These are phyloP conservation scores for Phytophthora pinifolia DNA, from an alignment of 352 stramenopile species.

Conservation along the genomic window DNA sequence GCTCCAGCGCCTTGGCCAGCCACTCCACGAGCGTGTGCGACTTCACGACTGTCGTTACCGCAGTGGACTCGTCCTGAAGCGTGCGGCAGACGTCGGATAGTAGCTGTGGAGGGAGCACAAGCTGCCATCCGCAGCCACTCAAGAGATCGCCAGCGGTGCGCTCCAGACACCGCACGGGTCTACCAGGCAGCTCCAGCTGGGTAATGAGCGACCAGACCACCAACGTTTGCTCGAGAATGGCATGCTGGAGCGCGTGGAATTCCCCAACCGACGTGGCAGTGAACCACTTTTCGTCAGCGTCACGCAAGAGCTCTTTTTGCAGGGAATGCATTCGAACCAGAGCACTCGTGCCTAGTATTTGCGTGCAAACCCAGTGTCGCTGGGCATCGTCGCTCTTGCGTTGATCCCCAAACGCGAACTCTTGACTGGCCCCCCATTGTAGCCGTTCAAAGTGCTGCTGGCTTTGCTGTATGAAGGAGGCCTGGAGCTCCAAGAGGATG, in stretches of 20 bases:
- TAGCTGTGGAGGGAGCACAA: constrained; percentile 32
- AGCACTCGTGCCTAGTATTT: constrained; percentile 22
- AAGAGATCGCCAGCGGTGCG: constrained; percentile 29
- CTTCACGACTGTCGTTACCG: neutral
- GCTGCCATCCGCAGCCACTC: constrained; percentile 32
- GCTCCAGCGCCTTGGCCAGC: constrained; percentile 22
- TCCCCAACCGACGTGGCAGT: constrained; percentile 29
- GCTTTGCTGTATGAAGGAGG: constrained; percentile 34
- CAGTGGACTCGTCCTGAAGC: constrained; percentile 12
- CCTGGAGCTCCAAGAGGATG: constrained; percentile 48
- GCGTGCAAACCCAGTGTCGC: constrained; percentile 20
- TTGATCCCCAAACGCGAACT: constrained; percentile 9
- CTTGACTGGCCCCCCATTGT: constrained; percentile 12
- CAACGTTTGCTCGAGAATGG: constrained; percentile 46
- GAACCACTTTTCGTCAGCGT: constrained; percentile 46
- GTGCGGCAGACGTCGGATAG: constrained; percentile 29
- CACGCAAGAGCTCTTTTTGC: constrained; percentile 20
- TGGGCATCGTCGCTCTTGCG: constrained; percentile 4
- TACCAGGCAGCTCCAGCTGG: constrained; percentile 33
- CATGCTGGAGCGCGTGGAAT: constrained; percentile 36
- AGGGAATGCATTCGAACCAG: constrained; percentile 18
- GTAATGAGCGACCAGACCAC: constrained; percentile 48
- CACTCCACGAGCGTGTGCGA: constrained; percentile 18
- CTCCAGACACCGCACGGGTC: constrained; percentile 33
- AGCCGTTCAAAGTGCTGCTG: constrained; percentile 28